These are phyloP conservation scores for Hirsutella minnesotensis DNA, from an alignment of 2,329 filamentous ascomycete genomes.

Conservation along the genomic window DNA sequence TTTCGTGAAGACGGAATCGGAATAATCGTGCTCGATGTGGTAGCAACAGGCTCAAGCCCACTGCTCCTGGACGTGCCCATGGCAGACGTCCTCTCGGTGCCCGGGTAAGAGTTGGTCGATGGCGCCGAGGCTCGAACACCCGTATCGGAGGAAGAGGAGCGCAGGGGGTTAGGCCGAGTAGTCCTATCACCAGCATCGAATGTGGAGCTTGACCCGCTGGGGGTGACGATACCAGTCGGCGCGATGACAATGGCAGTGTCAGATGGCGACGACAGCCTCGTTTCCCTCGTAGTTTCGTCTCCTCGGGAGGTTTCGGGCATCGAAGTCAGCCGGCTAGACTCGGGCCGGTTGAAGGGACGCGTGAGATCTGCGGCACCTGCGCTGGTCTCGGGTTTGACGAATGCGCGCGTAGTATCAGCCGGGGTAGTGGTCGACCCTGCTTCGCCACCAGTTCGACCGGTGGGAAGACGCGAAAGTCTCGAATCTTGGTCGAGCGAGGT, in stretches of 20 bases:
- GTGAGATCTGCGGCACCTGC: background rate
- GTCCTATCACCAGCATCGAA: background rate
- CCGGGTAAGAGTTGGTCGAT: background rate
- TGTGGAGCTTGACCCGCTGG: background rate
- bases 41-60: too few species aligned
- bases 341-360: background rate
- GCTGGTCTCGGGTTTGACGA: background rate
- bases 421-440: too few species aligned
- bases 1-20: background rate
- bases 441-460: too few species aligned
- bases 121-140: background rate
- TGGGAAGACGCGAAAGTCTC: too few species aligned
- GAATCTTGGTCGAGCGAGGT: background rate
- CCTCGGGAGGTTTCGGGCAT: background rate
- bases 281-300: too few species aligned
- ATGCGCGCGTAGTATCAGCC: conserved; percentile 1
- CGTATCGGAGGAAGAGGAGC: background rate
- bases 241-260: conserved; percentile 13
- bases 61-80: too few species aligned
- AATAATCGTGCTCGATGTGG: background rate
- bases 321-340: background rate
- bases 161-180: background rate
- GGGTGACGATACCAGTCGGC: conserved; percentile 14
- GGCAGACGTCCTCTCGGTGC: background rate
- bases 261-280: background rate